A percentile compares a stretch with the other conserved stretches of the same genome.
Conservation (phyloP, 2,329 filamentous ascomycete genomes). For the Alternaria postmessia region DNA sequence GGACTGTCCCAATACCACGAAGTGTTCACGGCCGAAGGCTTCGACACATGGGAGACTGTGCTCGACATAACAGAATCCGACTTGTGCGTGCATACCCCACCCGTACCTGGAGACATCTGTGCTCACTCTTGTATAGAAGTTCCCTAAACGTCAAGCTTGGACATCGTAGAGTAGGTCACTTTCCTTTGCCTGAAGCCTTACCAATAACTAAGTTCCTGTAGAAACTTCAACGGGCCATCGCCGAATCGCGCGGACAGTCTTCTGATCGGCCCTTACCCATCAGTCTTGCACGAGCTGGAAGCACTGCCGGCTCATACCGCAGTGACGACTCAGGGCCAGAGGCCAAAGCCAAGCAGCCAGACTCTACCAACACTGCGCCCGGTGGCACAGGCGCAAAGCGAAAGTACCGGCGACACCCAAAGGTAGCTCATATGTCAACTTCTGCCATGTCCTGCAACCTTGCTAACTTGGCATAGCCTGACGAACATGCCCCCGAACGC, state of each 20-base stretch:
- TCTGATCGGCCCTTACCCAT: conserved; percentile 48
- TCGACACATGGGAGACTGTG: conserved; percentile 85
- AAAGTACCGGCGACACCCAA: conserved; percentile 80
- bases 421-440: conserved; percentile 58
- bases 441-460: neutral
- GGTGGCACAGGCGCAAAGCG: conserved; percentile 62
- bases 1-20: conserved; percentile 80
- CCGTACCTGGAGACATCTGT: neutral
- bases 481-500: conserved; percentile 80
- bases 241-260: conserved; percentile 69
- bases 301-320: conserved; percentile 62
- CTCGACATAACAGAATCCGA: conserved; percentile 86
- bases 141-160: conserved; percentile 79
- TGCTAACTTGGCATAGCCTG: conserved; percentile 61
- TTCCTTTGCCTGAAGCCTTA: neutral
- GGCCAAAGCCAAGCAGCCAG: conserved; percentile 54
- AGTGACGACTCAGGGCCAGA: conserved; percentile 64
- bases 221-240: conserved; percentile 86
- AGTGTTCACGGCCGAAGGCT: conserved; percentile 77
- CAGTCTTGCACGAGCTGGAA: conserved; percentile 57
- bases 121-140: conserved; percentile 61
- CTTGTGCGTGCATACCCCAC: conserved; percentile 63
- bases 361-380: conserved; percentile 49
- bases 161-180: conserved; percentile 73
- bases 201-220: conserved; percentile 44